Conservation (phyloP, 352 stramenopile genomes). For the Phytopythium helicoides region DNA sequence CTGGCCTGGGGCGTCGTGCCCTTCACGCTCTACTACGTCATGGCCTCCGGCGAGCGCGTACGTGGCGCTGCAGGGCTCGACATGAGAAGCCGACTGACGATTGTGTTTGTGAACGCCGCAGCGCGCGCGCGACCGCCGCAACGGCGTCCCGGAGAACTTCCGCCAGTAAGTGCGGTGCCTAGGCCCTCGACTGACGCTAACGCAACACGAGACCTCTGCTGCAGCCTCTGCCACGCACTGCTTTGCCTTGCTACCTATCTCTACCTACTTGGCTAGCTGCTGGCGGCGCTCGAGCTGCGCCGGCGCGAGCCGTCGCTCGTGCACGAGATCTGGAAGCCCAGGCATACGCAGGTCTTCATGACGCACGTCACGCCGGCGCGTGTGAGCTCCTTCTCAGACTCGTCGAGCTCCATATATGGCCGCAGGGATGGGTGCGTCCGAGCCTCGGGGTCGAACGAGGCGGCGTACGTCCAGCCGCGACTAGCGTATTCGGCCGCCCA, state of each 20-base stretch:
- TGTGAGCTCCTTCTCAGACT: conserved; percentile 44
- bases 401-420: conserved; percentile 55
- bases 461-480: conserved; percentile 36
- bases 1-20: conserved; percentile 56
- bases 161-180: conserved; percentile 31
- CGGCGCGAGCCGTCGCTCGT: conserved; percentile 7
- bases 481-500: conserved; percentile 51
- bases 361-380: conserved; percentile 45
- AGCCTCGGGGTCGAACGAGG: conserved; percentile 31
- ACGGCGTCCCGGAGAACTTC: conserved; percentile 57
- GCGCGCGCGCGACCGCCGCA: conserved; percentile 40
- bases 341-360: conserved; percentile 52
- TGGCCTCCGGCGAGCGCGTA: conserved; percentile 64
- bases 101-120: no score
- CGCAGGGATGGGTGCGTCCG: conserved; percentile 59
- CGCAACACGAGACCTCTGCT: no score
- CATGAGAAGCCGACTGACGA: no score
- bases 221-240: no score
- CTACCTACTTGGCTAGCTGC: not conserved
- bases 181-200: no score
- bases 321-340: conserved; percentile 48
- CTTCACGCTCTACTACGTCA: conserved; percentile 60
- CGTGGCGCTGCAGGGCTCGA: conserved; percentile 13
- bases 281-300: not conserved
- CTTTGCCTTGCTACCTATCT: no score